Base-by-base conservation (phyloP, 2,329 filamentous ascomycete genomes). In the Fusarium xylarioides region DNA sequence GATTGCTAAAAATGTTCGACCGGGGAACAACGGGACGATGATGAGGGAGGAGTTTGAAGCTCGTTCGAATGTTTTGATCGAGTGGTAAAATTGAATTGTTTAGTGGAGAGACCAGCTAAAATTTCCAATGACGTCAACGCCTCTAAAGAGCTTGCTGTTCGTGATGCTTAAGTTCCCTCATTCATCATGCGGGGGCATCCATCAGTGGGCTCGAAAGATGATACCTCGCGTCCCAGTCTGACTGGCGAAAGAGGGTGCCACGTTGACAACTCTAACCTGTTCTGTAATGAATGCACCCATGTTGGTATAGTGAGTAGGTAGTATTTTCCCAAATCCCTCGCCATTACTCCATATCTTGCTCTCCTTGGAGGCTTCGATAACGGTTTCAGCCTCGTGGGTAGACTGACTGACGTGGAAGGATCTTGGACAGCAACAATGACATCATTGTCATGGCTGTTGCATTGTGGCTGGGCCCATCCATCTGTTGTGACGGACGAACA, bases 371-470 rank as follows among this genome's bases (percentile, higher is more conserved):
- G 40, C 59, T 38, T 47, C 52, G 42, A 60, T 66, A 66, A 63
- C 21, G 43, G 75, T 77, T 77, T 77, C 75, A 77, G 75, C 75
- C 75, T 77, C 75, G 63, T 77, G 63, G 71, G 46, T 74, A 28
- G 26, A 28, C 26, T 68, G 65, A 76, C 72, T 69, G 75, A 77
- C 68, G 69, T 73, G 73, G 75, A 66, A 66, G 62, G 59, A 74
- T 71, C 57, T 63, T 60, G 55, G 57, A 70, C 34, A 75, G 61
- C 30, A 43, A 56, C 50, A 59, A 54, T 77, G 75, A 77, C 75
- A 70, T 77, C 75, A 77, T 71, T 32, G 37, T 18, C 37, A 63
- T 52, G n/a, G 58, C 47, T 26, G 49, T 64, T 38, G 38, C 44
- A 70, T 46, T 66, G 65, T 63, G 68, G 68, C 63, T 74, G 47